These are phyloP conservation scores for Starmerella etchellsii DNA, from an alignment of 805 yeast species.

Conservation along the genomic window DNA sequence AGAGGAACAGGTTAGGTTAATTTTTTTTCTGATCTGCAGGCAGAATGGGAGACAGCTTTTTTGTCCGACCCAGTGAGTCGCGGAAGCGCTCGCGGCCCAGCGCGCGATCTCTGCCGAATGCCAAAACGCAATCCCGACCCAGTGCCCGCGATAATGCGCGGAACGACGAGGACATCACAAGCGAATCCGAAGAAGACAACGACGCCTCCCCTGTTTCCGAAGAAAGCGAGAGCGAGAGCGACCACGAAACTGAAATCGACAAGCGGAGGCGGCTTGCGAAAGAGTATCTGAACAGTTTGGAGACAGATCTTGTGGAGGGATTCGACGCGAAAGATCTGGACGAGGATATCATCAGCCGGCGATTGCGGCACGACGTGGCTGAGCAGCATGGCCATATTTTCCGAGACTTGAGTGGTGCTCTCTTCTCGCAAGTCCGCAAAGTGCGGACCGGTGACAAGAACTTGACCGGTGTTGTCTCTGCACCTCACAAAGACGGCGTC, in stretches of 20 bases:
- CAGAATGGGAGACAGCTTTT: conserved; percentile 14
- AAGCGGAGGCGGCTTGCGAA: conserved; percentile 88
- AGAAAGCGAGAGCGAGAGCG: conserved; percentile 79
- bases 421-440: conserved; percentile 22
- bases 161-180: conserved; percentile 18
- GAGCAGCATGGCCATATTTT: conserved; percentile 78
- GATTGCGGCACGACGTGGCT: conserved; percentile 80
- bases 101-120: background rate
- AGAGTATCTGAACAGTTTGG: conserved; percentile 72
- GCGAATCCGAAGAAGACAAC: conserved; percentile 18
- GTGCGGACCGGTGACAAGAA: conserved; percentile 11
- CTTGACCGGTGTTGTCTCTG: conserved; percentile 34
- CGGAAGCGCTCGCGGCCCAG: conserved; percentile 5
- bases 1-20: conserved; percentile 1
- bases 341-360: conserved; percentile 64
- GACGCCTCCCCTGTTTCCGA: conserved; percentile 36
- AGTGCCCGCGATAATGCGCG: background rate
- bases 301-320: conserved; percentile 34
- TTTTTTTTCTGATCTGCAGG: conserved; percentile 1
- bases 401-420: conserved; percentile 20
- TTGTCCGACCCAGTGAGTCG: conserved; percentile 7
- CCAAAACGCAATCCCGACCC: background rate
- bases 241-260: conserved; percentile 78
- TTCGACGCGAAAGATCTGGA: conserved; percentile 90
- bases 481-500: too few relatives aligned